phyloP scores from a whole-genome alignment of 768 basidiomycete genomes.

The Russula olivacea region DNA sequence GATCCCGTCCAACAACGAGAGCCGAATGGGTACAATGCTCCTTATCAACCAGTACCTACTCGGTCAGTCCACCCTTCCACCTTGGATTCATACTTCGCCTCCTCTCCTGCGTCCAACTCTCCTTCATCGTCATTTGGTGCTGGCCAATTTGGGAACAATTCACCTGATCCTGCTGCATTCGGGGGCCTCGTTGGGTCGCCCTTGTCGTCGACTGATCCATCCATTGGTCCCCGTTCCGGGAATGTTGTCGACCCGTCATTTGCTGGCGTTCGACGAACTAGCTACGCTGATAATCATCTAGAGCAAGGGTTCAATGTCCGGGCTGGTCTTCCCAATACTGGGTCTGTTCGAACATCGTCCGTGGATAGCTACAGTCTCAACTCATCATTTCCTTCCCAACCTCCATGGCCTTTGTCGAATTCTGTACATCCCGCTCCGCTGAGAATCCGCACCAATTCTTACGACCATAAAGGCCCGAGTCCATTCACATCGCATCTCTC shows the following conservation, averaged over 20 bases:
- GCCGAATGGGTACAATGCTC: conserved; percentile 40
- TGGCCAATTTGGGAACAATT: conserved; percentile 56
- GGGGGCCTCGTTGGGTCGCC: conserved; percentile 42
- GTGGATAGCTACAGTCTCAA: conserved; percentile 19
- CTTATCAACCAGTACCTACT: conserved; percentile 64
- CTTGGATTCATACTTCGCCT: conserved; percentile 54
- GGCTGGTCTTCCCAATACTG: conserved; percentile 10
- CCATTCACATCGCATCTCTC: conserved; percentile 14
- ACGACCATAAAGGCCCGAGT: conserved; percentile 18
- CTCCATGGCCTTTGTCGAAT: conserved; percentile 15
- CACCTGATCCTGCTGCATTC: conserved; percentile 61
- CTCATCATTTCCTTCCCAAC: conserved; percentile 15
- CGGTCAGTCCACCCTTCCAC: conserved; percentile 54
- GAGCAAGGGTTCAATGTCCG: conserved; percentile 21
- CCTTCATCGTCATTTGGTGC: conserved; percentile 67
- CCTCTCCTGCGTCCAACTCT: conserved; percentile 57
- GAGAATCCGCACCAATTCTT: conserved; percentile 11
- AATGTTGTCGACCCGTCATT: conserved; percentile 13
- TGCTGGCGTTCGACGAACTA: conserved; percentile 13
- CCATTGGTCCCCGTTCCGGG: conserved; percentile 17
- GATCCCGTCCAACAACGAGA: conserved; percentile 40
- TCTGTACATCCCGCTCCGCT: conserved; percentile 9
- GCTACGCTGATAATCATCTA: conserved; percentile 18
- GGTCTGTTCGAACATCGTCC: conserved; percentile 13
- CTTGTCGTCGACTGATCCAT: conserved; percentile 22